Conservation (phyloP, 768 basidiomycete genomes). For the Tulasnella sp. region DNA sequence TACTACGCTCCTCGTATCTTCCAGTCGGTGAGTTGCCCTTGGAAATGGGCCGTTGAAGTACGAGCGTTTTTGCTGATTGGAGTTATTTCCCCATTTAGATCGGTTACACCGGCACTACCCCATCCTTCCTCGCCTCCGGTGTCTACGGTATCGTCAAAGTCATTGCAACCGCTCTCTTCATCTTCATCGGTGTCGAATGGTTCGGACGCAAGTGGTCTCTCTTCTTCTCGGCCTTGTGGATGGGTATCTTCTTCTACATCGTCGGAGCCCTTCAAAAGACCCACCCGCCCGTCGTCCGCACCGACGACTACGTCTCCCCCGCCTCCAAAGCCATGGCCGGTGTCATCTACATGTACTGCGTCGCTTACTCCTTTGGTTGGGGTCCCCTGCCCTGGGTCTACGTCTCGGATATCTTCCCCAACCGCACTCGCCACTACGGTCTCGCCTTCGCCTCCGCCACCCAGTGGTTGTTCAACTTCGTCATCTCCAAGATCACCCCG, state of each 20-base stretch:
- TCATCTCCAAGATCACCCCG: constrained; percentile 61
- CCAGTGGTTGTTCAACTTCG: constrained; percentile 79
- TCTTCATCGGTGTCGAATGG: constrained; percentile 27
- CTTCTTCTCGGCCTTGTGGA: constrained; percentile 51
- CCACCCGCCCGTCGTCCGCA: constrained; percentile 41
- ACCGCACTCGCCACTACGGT: constrained; percentile 71
- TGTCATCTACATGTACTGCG: constrained; percentile 77
- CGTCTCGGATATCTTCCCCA: constrained; percentile 79
- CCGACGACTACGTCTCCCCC: constrained; percentile 23
- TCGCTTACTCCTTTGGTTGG: constrained; percentile 80
- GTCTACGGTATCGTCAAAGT: constrained; percentile 32
- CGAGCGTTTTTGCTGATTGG: not conserved
- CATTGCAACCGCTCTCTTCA: constrained; percentile 27
- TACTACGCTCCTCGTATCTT: constrained; percentile 29
- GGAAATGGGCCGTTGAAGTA: too few species aligned
- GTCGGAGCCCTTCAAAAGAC: constrained; percentile 76
- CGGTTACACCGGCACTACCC: constrained; percentile 24
- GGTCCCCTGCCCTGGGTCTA: constrained; percentile 51
- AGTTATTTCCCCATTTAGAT: constrained; percentile 10
- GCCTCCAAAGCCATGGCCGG: constrained; percentile 69
- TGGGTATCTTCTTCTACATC: constrained; percentile 73
- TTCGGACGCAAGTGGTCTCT: constrained; percentile 39
- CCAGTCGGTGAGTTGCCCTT: constrained; percentile 15
- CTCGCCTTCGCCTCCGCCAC: constrained; percentile 61
- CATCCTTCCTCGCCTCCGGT: constrained; percentile 27